A percentile compares a stretch with the other conserved stretches of the same genome.
These are phyloP conservation scores for Microdochium paspali DNA, from an alignment of 2,329 filamentous ascomycete species.

Conservation along the genomic window DNA sequence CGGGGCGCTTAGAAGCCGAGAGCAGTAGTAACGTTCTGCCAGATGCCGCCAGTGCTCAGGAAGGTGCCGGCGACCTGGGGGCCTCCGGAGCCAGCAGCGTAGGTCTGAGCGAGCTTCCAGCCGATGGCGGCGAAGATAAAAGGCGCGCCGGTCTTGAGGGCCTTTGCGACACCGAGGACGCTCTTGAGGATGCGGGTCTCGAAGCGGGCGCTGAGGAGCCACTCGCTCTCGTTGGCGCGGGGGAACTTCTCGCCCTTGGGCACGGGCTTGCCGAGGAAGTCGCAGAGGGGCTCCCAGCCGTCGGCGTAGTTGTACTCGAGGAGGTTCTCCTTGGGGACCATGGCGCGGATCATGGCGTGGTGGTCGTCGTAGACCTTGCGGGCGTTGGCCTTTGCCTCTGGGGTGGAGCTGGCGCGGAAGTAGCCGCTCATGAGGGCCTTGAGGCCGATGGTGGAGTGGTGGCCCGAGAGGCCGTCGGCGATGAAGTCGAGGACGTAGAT, in stretches of 20 bases:
- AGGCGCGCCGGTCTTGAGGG: no score
- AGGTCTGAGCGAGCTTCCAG: no score
- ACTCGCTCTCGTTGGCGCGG: conserved; percentile 15
- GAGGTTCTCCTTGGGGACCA: conserved; percentile 21
- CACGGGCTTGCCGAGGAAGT: conserved; percentile 24
- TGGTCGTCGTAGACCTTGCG: conserved; percentile 17
- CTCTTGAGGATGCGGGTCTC: neutral
- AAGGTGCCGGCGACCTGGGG: no score
- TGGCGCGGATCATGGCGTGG: conserved; percentile 19
- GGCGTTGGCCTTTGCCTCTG: conserved; percentile 15
- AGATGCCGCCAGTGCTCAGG: no score
- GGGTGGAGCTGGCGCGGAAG: conserved; percentile 11
- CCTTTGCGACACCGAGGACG: no score
- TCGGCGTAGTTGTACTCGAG: conserved; percentile 27
- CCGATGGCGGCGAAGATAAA: no score
- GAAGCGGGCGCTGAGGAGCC: neutral
- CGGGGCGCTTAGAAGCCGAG: no score
- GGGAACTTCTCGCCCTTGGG: conserved; percentile 21
- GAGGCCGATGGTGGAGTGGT: conserved; percentile 18
- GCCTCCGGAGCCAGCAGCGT: no score
- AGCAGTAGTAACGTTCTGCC: no score
- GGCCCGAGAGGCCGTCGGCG: conserved; percentile 20
- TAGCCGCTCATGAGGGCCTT: conserved; percentile 14
- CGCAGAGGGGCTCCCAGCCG: conserved; percentile 30
- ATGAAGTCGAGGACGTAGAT: conserved; percentile 12